Conservation (phyloP, 75 land plant genomes). For the Chamaecyparis obtusa region DNA sequence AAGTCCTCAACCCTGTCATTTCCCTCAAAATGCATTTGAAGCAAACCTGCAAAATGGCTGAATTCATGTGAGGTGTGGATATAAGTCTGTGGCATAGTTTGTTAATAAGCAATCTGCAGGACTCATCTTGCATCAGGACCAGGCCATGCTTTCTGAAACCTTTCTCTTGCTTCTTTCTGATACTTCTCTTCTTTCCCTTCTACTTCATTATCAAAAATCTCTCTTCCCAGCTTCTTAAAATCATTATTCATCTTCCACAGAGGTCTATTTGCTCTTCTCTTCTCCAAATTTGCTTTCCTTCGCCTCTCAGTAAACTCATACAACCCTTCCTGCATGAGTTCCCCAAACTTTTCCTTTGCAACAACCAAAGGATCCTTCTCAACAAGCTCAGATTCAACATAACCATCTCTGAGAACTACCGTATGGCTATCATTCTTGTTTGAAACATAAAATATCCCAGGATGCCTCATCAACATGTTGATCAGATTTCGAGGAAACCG, state of each 20-base stretch:
- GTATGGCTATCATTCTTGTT: conserved; percentile 62
- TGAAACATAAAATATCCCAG: conserved; percentile 79
- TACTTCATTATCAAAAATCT: neutral
- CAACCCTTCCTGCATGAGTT: conserved; percentile 70
- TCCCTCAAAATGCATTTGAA: neutral
- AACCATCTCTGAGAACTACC: conserved; percentile 71
- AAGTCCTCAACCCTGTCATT: neutral
- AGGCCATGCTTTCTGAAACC: neutral
- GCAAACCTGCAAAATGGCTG: neutral
- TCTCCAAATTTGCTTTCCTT: conserved; percentile 41
- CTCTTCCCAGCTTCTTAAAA: neutral
- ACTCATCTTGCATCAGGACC: neutral
- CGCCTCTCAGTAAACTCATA: conserved; percentile 54
- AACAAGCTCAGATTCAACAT: conserved; percentile 46
- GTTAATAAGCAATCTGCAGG: neutral
- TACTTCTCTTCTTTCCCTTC: neutral
- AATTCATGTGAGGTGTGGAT: neutral
- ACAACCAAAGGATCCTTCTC: conserved; percentile 74
- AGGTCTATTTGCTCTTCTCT: conserved; percentile 24
- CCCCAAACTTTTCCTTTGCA: conserved; percentile 71
- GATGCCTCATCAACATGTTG: conserved; percentile 53
- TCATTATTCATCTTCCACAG: conserved; percentile 14
- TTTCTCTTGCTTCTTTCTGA: conserved; percentile 5
- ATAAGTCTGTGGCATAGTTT: neutral
- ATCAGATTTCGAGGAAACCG: conserved; percentile 55